Conservation (phyloP, 768 basidiomycete genomes). For the Piloderma croceum region DNA sequence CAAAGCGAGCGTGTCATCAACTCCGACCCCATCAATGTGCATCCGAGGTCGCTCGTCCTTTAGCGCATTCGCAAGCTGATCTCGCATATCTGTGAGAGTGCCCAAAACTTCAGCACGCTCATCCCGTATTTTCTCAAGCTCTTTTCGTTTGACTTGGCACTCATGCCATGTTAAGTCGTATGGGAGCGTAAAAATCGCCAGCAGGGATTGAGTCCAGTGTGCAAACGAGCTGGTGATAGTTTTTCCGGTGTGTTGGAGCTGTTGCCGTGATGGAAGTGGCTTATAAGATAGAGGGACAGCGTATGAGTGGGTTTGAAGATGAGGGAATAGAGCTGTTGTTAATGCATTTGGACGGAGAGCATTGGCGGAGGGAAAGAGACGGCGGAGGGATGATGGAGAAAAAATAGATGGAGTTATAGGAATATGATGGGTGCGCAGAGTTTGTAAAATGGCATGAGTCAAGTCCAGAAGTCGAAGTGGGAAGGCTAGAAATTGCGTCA, state of each 20-base stretch:
- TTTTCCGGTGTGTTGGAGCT: conserved; percentile 4
- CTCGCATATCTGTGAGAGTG: conserved; percentile 49
- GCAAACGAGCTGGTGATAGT: conserved; percentile 8
- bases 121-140: conserved; percentile 61
- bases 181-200: conserved; percentile 41
- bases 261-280: conserved; percentile 16
- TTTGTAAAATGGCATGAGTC: conserved; percentile 33
- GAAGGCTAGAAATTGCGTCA: conserved; percentile 31
- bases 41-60: conserved; percentile 6
- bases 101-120: conserved; percentile 66
- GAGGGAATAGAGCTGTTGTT: conserved; percentile 60
- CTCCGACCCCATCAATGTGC: neutral
- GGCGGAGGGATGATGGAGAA: conserved; percentile 42
- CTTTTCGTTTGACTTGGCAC: conserved; percentile 51
- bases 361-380: conserved; percentile 41
- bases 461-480: conserved; percentile 38
- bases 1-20: conserved; percentile 15
- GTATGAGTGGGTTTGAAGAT: conserved; percentile 37
- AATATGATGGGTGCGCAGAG: conserved; percentile 38
- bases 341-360: conserved; percentile 46
- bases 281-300: conserved; percentile 13
- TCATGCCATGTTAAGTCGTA: conserved; percentile 63
- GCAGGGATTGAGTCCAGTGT: conserved; percentile 15
- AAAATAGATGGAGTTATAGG: conserved; percentile 43
- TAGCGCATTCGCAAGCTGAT: conserved; percentile 34